phyloP scores from a whole-genome alignment of 345 rosid species.

The Eutrema yunnanense region DNA sequence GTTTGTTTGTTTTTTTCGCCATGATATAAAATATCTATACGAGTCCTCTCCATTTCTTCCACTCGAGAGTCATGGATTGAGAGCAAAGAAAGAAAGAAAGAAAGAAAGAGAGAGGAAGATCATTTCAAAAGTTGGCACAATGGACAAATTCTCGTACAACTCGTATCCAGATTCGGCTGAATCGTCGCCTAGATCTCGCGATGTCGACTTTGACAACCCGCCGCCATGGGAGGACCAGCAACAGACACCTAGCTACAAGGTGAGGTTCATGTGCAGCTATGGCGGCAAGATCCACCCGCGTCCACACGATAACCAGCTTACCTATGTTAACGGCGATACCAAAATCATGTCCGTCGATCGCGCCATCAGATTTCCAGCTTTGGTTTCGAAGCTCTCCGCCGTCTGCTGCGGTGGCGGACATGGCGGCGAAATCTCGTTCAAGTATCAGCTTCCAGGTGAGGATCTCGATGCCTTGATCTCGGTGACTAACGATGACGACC shows the following conservation, averaged over 20 bases:
- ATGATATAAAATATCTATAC: background rate
- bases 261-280: conserved; percentile 86
- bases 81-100: background rate
- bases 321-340: conserved; percentile 85
- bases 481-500: conserved; percentile 86
- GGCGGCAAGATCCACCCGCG: conserved; percentile 98
- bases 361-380: conserved; percentile 40
- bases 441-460: conserved; percentile 96
- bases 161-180: conserved; percentile 77
- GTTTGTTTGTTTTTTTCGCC: background rate
- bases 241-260: conserved; percentile 41
- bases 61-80: background rate
- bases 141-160: conserved; percentile 67
- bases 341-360: conserved; percentile 86
- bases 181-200: conserved; percentile 89
- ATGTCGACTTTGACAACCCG: conserved; percentile 73
- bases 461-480: conserved; percentile 94
- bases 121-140: background rate
- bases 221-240: conserved; percentile 75
- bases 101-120: background rate
- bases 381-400: conserved; percentile 53
- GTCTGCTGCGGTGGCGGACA: conserved; percentile 43
- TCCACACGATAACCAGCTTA: conserved; percentile 86
- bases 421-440: conserved; percentile 49
- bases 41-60: background rate